Evolutionary conservation across 2,329 filamentous ascomycete genomes (phyloP), one percentile per base, ranked within the genome.

Genomic region (Intubia oerlemansii): DNA sequence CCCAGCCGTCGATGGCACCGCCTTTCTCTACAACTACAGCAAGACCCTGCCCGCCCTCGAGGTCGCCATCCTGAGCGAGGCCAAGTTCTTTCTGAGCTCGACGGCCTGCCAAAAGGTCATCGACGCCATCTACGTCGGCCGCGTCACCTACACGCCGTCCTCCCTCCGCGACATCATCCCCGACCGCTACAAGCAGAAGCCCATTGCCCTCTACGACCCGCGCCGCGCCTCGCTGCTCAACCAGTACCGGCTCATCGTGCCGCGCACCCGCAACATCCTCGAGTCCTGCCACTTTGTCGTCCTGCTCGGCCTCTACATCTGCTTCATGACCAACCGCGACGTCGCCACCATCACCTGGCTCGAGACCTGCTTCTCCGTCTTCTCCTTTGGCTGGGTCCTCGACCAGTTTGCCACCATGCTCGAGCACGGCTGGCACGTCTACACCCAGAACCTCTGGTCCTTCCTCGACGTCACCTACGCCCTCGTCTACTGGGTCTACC

Each of bases 361-460:
- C 16, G 80, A 88, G 48, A 43, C 69, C 1, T 49, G 66, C 5
- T 90, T 88, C 47, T 57, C 66, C 16, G 45, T 85, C 2, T 90
- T 80, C 42, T 67, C 71, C 2, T 65, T 73, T 35, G 80, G 80
- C 12, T 88, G 80, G 79, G 68, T 68, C 3, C 51, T 84, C 18
- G 77, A 85, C 43, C 75, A 81, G 42, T 66, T 80, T 41, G 72
- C 75, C 2, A 79, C 76, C 1, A 72, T 82, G 17, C 47, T 80
- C 11, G 78, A 79, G 37, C 79, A 88, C 43, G 67, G 64, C 27
- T 69, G 63, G 64, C 66, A 68, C 33, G 79, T 88, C 2, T 84
- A 88, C 42, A 82, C 79, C 0, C 78, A 90, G 45, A 85, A 88
- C 40, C 53, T 90, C 4, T 90, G 80, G 80, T 81, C 78, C 0